phyloP scores from a whole-genome alignment of 192 early-diverging fungal species.

The Coemansia sp. region DNA sequence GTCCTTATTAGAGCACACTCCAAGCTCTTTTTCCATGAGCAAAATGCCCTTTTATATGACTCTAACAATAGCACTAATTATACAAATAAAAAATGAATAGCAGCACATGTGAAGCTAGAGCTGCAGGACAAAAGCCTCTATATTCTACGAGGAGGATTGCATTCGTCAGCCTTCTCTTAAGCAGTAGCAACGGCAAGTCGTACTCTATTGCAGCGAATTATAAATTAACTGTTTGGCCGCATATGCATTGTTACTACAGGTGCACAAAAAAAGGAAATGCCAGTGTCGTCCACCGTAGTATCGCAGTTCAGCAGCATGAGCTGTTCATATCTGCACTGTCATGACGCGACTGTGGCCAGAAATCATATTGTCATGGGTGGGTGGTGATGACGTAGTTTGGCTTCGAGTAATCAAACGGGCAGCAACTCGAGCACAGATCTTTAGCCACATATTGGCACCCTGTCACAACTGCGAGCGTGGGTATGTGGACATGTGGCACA shows the following conservation, averaged over 20 bases:
- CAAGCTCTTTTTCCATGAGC: background rate
- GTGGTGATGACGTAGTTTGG: background rate
- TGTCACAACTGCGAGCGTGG: background rate
- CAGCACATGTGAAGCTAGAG: background rate
- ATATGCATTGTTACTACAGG: conserved; percentile 17
- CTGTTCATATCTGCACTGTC: background rate
- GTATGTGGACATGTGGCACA: background rate
- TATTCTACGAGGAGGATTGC: background rate
- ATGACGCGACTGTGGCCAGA: background rate
- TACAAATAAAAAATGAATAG: background rate
- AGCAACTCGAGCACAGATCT: background rate
- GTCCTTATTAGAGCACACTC: background rate
- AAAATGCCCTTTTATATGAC: background rate
- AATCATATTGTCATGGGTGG: background rate
- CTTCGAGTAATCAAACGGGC: background rate
- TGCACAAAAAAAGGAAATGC: background rate
- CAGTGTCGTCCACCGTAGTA: conserved; percentile 6
- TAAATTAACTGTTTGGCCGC: conserved; percentile 10
- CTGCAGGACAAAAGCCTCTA: background rate
- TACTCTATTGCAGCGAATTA: background rate
- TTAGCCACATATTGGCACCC: conserved; percentile 7
- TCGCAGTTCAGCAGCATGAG: background rate
- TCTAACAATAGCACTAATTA: background rate
- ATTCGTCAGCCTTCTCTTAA: background rate
- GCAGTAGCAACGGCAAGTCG: background rate